Evolutionary conservation across 768 basidiomycete species (phyloP).

Genomic region (Lepiota brunneoincarnata): DNA sequence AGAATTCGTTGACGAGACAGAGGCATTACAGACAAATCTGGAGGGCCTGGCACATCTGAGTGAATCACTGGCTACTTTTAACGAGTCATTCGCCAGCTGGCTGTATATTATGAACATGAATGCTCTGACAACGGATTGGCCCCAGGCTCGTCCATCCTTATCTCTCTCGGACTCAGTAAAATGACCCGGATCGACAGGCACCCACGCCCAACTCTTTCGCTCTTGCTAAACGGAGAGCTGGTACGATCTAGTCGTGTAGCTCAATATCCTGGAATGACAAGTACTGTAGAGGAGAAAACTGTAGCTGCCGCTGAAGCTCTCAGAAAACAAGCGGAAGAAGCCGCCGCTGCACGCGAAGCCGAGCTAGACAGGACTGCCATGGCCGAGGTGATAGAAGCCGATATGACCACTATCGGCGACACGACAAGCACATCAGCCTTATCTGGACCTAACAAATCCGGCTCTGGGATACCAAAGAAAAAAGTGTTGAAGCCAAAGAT

Average conservation of each 20-base stretch:
- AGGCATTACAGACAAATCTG: conserved; percentile 73
- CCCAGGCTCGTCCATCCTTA: conserved; percentile 50
- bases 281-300: conserved; percentile 54
- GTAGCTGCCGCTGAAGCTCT: conserved; percentile 52
- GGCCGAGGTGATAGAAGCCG: conserved; percentile 37
- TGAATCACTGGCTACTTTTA: conserved; percentile 79
- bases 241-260: conserved; percentile 28
- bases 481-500: conserved; percentile 63
- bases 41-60: conserved; percentile 70
- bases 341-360: conserved; percentile 21
- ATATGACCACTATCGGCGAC: conserved; percentile 39
- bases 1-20: conserved; percentile 88
- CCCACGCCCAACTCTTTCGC: conserved; percentile 59
- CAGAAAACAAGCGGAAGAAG: conserved; percentile 35
- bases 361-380: conserved; percentile 35
- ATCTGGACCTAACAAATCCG: conserved; percentile 20
- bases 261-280: neutral
- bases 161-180: neutral
- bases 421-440: conserved; percentile 33
- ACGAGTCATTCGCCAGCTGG: conserved; percentile 91
- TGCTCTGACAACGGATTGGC: conserved; percentile 91
- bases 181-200: conserved; percentile 36
- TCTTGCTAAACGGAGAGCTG: conserved; percentile 58
- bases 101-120: conserved; percentile 94
- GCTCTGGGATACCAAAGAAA: conserved; percentile 39